Conservation (phyloP, 2,329 filamentous ascomycete genomes). For the Lomentospora prolificans region DNA sequence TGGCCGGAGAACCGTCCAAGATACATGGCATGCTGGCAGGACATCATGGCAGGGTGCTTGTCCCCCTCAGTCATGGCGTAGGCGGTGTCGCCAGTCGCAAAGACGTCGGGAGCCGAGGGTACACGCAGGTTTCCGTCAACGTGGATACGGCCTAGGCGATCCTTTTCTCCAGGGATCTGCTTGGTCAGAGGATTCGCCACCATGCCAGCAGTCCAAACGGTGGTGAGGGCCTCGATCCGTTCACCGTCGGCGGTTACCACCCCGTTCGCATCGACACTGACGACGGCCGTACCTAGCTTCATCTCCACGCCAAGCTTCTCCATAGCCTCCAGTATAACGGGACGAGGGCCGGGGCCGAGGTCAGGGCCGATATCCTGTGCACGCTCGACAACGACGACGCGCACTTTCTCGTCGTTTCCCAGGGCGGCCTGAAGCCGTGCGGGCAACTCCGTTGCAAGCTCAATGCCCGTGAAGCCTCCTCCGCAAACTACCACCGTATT, state of each 20-base stretch:
- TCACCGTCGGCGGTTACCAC: conserved; percentile 21
- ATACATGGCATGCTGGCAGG: conserved; percentile 26
- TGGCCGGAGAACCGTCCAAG: conserved; percentile 24
- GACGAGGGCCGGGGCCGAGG: conserved; percentile 22
- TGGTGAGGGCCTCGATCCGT: conserved; percentile 21
- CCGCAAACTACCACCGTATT: conserved; percentile 25
- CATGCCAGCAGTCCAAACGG: conserved; percentile 27
- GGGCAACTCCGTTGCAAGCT: conserved; percentile 21
- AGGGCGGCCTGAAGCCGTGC: conserved; percentile 17
- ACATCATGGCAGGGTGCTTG: conserved; percentile 23
- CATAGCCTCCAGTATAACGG: conserved; percentile 22
- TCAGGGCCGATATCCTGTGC: conserved; percentile 20
- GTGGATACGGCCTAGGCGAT: conserved; percentile 18
- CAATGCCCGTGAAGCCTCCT: conserved; percentile 25
- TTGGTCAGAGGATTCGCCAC: conserved; percentile 21
- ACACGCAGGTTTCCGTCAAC: conserved; percentile 21
- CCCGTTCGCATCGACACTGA: conserved; percentile 15
- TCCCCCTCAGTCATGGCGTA: conserved; percentile 15
- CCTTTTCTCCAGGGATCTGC: conserved; percentile 21
- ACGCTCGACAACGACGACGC: conserved; percentile 20
- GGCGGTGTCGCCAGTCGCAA: conserved; percentile 25
- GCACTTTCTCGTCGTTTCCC: neutral
- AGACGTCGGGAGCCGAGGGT: conserved; percentile 14
- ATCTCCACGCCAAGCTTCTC: conserved; percentile 18
- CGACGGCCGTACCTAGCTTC: conserved; percentile 19